Percentiles rank a stretch among this genome's conserved stretches.
Evolutionary conservation across 768 basidiomycete genomes (phyloP).

Genomic region (Dentipellis fragilis): DNA sequence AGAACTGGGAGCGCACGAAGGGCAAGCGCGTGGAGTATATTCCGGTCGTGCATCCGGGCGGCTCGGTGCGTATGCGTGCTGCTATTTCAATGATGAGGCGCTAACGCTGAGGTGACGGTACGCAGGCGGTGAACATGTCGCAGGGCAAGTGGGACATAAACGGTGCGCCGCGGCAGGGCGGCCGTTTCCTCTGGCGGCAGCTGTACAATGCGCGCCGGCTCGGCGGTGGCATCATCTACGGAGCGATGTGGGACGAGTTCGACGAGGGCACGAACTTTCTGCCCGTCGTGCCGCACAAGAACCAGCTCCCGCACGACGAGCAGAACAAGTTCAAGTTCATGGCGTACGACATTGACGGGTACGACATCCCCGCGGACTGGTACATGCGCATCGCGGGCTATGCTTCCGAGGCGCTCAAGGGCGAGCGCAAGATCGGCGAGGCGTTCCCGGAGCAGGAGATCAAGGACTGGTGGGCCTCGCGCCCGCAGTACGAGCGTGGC

Average conservation of each 20-base stretch:
- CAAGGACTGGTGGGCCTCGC: slow-evolving; percentile 5
- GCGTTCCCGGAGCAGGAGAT: slow-evolving; percentile 10
- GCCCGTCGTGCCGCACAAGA: slow-evolving; percentile 53
- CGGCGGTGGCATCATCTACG: slow-evolving; percentile 60
- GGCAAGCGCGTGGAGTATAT: slow-evolving; percentile 63
- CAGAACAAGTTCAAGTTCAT: slow-evolving; percentile 52
- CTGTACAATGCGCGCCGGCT: slow-evolving; percentile 55
- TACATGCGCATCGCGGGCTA: slow-evolving; percentile 24
- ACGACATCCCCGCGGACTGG: slow-evolving; percentile 76
- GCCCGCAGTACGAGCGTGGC: slow-evolving; percentile 3
- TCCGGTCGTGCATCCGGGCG: slow-evolving; percentile 77
- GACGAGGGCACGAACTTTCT: slow-evolving; percentile 81
- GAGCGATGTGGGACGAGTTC: slow-evolving; percentile 89
- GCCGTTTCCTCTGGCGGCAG: slow-evolving; percentile 73
- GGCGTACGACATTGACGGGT: slow-evolving; percentile 70
- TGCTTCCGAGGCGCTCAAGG: slow-evolving; percentile 7
- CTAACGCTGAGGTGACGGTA: slow-evolving; percentile 1
- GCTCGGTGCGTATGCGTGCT: slow-evolving; percentile 48
- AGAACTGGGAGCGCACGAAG: slow-evolving; percentile 21
- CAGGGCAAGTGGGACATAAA: slow-evolving; percentile 67
- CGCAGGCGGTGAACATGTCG: slow-evolving; percentile 61
- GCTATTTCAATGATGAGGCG: neutral
- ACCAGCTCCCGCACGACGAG: slow-evolving; percentile 41
- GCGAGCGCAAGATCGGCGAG: slow-evolving; percentile 4
- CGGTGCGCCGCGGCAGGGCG: slow-evolving; percentile 60